Conservation (phyloP, 164 flowering plant genomes). For the Paratinospora sagittata region DNA sequence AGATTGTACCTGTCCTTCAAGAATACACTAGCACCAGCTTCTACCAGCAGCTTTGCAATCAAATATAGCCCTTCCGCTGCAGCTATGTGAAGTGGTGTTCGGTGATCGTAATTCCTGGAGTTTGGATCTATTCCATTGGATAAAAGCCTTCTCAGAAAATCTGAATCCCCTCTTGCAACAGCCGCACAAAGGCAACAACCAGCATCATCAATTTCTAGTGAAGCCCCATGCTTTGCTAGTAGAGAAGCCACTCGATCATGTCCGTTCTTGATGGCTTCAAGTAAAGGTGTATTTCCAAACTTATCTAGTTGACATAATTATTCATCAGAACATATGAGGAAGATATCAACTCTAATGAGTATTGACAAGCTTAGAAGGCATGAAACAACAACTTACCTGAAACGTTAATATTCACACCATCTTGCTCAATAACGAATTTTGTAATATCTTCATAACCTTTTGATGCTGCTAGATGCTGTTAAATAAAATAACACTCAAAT, state of each 20-base stretch:
- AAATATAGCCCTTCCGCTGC: slow-evolving; percentile 64
- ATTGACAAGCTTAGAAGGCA: neutral
- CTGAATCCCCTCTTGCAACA: slow-evolving; percentile 64
- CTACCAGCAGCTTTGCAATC: slow-evolving; percentile 66
- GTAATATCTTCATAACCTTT: slow-evolving; percentile 57
- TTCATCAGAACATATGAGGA: slow-evolving; percentile 1
- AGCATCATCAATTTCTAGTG: slow-evolving; percentile 50
- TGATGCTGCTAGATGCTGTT: slow-evolving; percentile 77
- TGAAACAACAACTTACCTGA: slow-evolving; percentile 35
- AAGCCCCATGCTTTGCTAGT: slow-evolving; percentile 62
- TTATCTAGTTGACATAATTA: slow-evolving; percentile 42
- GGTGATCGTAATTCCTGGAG: slow-evolving; percentile 68
- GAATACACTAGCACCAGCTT: slow-evolving; percentile 80
- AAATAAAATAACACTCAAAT: slow-evolving; percentile 4
- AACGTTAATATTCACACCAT: slow-evolving; percentile 37
- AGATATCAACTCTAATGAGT: neutral
- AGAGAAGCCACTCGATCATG: slow-evolving; percentile 70
- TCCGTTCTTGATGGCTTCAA: slow-evolving; percentile 81
- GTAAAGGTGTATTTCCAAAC: slow-evolving; percentile 76
- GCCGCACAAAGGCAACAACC: slow-evolving; percentile 60
- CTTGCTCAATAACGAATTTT: slow-evolving; percentile 36
- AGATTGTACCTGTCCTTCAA: slow-evolving; percentile 69
- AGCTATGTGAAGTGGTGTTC: slow-evolving; percentile 91
- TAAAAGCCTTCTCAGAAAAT: slow-evolving; percentile 60
- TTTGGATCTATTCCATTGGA: slow-evolving; percentile 74